Percentiles rank a stretch among this genome's conserved stretches.
Evolutionary conservation across 2,329 filamentous ascomycete genomes (phyloP).

Genomic region (Tolypocladium amazonense): DNA sequence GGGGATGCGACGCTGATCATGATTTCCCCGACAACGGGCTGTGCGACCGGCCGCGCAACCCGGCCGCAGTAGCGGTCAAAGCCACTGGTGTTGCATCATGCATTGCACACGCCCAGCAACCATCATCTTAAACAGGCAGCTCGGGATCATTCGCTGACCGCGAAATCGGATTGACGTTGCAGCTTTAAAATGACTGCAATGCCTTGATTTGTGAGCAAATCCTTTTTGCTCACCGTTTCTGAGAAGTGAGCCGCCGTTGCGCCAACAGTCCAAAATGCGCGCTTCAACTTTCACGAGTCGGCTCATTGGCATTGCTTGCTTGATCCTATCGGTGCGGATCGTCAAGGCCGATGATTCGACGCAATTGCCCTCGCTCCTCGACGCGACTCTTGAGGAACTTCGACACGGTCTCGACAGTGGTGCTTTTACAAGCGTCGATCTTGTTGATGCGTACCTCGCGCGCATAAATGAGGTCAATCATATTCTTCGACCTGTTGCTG

Average conservation of each 20-base stretch:
- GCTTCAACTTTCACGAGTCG: not conserved
- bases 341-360: not conserved
- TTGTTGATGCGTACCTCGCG: conserved; percentile 6
- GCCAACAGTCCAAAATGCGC: not conserved
- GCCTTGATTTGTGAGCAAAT: not conserved
- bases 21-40: too few species aligned
- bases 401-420: not conserved
- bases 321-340: not conserved
- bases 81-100: too few species aligned
- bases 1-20: too few species aligned
- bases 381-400: not conserved
- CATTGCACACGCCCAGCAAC: too few species aligned
- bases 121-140: too few species aligned
- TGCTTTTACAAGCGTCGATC: not conserved
- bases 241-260: not conserved
- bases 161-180: not conserved
- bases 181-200: not conserved
- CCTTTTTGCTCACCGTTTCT: not conserved
- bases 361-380: conserved; percentile 13
- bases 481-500: conserved; percentile 17
- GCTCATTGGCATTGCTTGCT: not conserved
- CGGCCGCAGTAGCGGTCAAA: too few species aligned
- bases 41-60: too few species aligned
- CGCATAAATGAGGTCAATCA: conserved; percentile 15
- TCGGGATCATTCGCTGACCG: too few species aligned